Evolutionary conservation across 768 basidiomycete species (phyloP).

Genomic region (Rhodotorula sphaerocarpa): DNA sequence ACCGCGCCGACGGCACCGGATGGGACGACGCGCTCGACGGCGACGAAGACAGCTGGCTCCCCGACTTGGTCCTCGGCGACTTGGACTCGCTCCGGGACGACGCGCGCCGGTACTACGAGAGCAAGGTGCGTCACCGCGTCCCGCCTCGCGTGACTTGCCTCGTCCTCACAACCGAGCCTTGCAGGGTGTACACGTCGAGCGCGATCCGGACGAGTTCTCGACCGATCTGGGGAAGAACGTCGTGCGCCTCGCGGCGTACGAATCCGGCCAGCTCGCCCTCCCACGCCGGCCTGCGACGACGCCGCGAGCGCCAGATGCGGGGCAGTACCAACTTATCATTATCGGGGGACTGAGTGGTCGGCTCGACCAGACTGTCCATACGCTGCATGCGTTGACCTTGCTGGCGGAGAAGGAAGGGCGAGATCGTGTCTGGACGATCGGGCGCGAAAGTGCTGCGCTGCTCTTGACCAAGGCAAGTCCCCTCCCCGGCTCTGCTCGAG

Average conservation of each 20-base stretch:
- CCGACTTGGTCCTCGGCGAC: constrained; percentile 87
- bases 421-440: constrained; percentile 61
- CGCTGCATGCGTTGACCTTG: constrained; percentile 74
- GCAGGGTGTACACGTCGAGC: constrained; percentile 60
- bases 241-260: constrained; percentile 54
- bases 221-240: constrained; percentile 97
- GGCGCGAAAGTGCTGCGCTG: constrained; percentile 89
- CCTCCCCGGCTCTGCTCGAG: neutral
- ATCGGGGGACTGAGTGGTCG: constrained; percentile 84
- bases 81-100: constrained; percentile 76
- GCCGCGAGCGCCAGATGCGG: constrained; percentile 37
- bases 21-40: neutral
- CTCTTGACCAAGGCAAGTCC: constrained; percentile 61
- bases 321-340: constrained; percentile 58
- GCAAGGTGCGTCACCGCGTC: constrained; percentile 48
- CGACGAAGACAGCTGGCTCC: constrained; percentile 54
- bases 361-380: constrained; percentile 87
- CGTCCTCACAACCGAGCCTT: neutral
- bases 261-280: constrained; percentile 42
- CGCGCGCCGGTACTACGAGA: constrained; percentile 61
- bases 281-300: neutral
- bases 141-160: constrained; percentile 1
- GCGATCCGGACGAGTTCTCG: constrained; percentile 68
- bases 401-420: constrained; percentile 54
- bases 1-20: neutral